A percentile compares a stretch with the other conserved stretches of the same genome.
Conservation (phyloP, 805 yeast species). For the Blastobotrys mokoenaii region DNA sequence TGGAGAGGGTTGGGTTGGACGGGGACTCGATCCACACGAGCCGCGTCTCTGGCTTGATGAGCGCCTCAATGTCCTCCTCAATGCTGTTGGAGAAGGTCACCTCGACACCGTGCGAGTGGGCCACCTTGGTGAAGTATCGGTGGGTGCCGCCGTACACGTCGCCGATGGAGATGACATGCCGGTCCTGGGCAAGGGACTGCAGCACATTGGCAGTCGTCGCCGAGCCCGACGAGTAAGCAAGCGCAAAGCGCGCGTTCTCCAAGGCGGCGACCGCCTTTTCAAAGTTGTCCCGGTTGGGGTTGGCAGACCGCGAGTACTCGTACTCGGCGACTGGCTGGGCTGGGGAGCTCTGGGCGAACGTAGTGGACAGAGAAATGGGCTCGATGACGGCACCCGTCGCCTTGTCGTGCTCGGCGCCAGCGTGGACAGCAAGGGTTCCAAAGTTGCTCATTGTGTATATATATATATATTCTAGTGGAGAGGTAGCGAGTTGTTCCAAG, state of each 20-base stretch:
- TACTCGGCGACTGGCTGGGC: conserved; percentile 68
- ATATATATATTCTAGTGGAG: not conserved
- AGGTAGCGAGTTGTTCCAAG: no score
- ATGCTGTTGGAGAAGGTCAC: conserved; percentile 61
- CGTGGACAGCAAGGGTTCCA: conserved; percentile 79
- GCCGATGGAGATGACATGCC: conserved; percentile 71
- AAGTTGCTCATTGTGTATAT: conserved; percentile 37
- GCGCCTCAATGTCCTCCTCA: conserved; percentile 45
- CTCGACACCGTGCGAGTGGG: conserved; percentile 66
- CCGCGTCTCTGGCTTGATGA: conserved; percentile 54
- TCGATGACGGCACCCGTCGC: conserved; percentile 81
- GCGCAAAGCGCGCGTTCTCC: conserved; percentile 57
- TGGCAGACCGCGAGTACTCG: conserved; percentile 79
- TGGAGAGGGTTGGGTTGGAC: conserved; percentile 75
- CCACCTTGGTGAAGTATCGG: conserved; percentile 82
- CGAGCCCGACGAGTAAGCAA: conserved; percentile 80
- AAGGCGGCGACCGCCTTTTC: conserved; percentile 73
- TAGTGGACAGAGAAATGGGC: conserved; percentile 75
- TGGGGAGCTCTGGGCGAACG: conserved; percentile 75
- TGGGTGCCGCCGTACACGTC: conserved; percentile 92
- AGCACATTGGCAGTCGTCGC: conserved; percentile 73
- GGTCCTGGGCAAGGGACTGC: conserved; percentile 62
- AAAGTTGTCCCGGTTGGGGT: conserved; percentile 78
- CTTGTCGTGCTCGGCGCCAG: conserved; percentile 65
- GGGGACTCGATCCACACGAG: conserved; percentile 87